A percentile compares a stretch with the other conserved stretches of the same genome.
Evolutionary conservation across 129 eudicot genomes (phyloP).

Genomic region (Glebionis coronaria): DNA sequence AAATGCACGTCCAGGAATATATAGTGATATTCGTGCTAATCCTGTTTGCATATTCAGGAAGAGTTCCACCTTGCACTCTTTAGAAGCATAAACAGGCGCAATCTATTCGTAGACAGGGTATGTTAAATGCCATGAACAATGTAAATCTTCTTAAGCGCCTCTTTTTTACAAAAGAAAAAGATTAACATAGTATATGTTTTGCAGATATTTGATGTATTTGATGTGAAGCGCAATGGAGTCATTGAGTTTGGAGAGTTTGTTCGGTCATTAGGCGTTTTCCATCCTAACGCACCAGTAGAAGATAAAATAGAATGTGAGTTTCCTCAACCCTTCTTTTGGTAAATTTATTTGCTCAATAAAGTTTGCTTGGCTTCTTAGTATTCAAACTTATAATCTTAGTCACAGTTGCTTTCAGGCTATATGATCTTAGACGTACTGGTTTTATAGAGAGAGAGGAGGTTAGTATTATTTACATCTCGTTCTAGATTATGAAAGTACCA

Average conservation of each 20-base stretch:
- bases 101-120: constrained; percentile 93
- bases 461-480: constrained; percentile 19
- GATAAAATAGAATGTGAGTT: constrained; percentile 46
- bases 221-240: constrained; percentile 67
- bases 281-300: constrained; percentile 44
- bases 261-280: constrained; percentile 49
- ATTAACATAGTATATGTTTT: neutral
- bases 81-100: constrained; percentile 70
- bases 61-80: constrained; percentile 90
- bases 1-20: too few relatives aligned
- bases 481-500: too few relatives aligned
- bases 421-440: constrained; percentile 86
- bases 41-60: constrained; percentile 42
- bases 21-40: too few relatives aligned
- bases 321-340: neutral
- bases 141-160: neutral
- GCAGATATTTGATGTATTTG: constrained; percentile 90
- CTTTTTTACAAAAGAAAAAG: neutral
- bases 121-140: constrained; percentile 12
- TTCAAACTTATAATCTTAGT: constrained; percentile 9
- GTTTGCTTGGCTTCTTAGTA: neutral
- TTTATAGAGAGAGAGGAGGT: constrained; percentile 94
- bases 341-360: neutral
- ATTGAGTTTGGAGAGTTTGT: constrained; percentile 58
- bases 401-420: constrained; percentile 88